These are phyloP conservation scores for Cystobasidiaceae sp. DNA, from an alignment of 1,284 basidiomycete species.

Conservation along the genomic window DNA sequence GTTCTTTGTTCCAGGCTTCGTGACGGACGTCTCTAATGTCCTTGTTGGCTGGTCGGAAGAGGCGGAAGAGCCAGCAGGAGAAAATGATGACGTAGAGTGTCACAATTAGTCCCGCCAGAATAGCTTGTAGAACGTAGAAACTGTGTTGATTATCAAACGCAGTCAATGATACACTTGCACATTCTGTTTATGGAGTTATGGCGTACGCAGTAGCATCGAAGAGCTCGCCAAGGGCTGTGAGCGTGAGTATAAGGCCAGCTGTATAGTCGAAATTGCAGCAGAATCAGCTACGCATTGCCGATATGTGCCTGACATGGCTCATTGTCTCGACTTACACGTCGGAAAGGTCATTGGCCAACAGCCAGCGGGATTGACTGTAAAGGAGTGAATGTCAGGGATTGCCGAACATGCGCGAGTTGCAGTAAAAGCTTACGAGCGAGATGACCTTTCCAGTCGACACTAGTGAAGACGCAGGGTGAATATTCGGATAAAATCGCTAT, in stretches of 20 bases:
- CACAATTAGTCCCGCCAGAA: not conserved
- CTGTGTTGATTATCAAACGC: not conserved
- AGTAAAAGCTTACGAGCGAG: not conserved
- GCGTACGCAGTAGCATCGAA: slow-evolving; percentile 7
- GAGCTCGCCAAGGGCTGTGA: slow-evolving; percentile 6
- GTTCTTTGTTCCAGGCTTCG: slow-evolving; percentile 13
- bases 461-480: no score
- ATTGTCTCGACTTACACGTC: not conserved
- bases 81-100: slow-evolving; percentile 5
- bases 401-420: not conserved
- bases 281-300: not conserved
- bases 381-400: not conserved
- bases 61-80: slow-evolving; percentile 17
- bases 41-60: slow-evolving; percentile 5
- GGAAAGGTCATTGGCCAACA: slow-evolving; percentile 20
- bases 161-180: not conserved
- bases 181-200: no score
- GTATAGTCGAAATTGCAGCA: no score
- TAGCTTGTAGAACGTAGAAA: slow-evolving; percentile 12
- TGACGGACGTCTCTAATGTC: not conserved
- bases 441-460: slow-evolving; percentile 11
- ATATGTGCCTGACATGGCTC: no score
- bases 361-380: slow-evolving; percentile 18
- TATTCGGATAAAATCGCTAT: not conserved
- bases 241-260: slow-evolving; percentile 13